These are phyloP conservation scores for Rubus parviflorus DNA, from an alignment of 306 rosid genomes.

Conservation along the genomic window DNA sequence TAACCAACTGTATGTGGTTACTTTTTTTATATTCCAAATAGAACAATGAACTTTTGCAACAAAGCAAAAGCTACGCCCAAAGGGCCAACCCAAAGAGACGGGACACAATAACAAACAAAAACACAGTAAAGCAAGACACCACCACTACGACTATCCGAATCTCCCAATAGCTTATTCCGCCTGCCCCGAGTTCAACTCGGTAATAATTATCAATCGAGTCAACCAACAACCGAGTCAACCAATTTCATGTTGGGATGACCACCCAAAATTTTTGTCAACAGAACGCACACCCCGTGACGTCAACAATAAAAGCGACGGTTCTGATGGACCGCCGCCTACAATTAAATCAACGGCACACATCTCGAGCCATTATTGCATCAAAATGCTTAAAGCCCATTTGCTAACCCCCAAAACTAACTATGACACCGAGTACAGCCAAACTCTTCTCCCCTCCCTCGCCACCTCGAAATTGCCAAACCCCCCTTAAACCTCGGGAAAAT, in stretches of 20 bases:
- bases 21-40: not conserved
- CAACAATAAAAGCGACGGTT: conserved; percentile 26
- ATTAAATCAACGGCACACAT: conserved; percentile 35
- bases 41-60: conserved; percentile 16
- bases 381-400: not conserved
- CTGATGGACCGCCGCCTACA: conserved; percentile 33
- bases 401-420: conserved; percentile 35
- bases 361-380: conserved; percentile 32
- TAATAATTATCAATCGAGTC: conserved; percentile 11
- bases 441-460: not conserved
- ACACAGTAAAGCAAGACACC: conserved; percentile 4
- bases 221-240: not conserved
- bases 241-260: conserved; percentile 22
- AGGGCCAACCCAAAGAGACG: conserved; percentile 29
- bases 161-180: conserved; percentile 14
- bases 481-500: conserved; percentile 33
- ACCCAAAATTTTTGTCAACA: conserved; percentile 16
- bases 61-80: conserved; percentile 16
- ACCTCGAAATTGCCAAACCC: conserved; percentile 42
- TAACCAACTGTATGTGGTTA: too few species aligned
- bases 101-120: conserved; percentile 30
- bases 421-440: conserved; percentile 31
- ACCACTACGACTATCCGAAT: conserved; percentile 17
- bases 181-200: conserved; percentile 32
- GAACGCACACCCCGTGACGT: conserved; percentile 26